phyloP scores from a whole-genome alignment of 2,329 filamentous ascomycete species.

The Aspergillus persii region DNA sequence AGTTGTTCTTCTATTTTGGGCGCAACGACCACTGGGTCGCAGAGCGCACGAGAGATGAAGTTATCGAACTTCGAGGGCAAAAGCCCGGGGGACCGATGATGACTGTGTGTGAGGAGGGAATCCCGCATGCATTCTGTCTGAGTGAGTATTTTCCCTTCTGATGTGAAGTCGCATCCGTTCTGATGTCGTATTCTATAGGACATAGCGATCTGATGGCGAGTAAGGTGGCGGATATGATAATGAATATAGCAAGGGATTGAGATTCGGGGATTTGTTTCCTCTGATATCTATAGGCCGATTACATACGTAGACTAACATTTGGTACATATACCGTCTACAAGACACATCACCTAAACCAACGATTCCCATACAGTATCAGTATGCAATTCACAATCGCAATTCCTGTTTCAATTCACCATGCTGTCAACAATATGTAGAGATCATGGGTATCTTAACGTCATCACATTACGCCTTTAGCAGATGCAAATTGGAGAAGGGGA shows the following conservation, averaged over 20 bases:
- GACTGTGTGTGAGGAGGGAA: constrained; percentile 54
- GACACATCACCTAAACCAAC: neutral
- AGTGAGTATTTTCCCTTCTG: constrained; percentile 34
- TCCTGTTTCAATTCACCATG: neutral
- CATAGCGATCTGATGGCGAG: constrained; percentile 51
- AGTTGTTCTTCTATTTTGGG: constrained; percentile 59
- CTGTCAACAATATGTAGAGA: neutral
- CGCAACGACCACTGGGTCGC: constrained; percentile 62
- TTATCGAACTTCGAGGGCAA: constrained; percentile 47
- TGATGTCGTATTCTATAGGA: constrained; percentile 22
- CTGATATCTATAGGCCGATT: neutral
- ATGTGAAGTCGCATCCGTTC: neutral
- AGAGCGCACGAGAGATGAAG: constrained; percentile 54
- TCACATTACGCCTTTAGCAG: neutral
- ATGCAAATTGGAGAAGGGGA: neutral
- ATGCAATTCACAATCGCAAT: neutral
- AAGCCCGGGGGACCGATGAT: constrained; percentile 47
- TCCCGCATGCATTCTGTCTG: constrained; percentile 61
- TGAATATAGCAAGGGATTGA: constrained; percentile 35
- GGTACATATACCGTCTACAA: neutral
- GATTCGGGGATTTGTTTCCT: neutral
- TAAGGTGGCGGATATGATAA: constrained; percentile 50
- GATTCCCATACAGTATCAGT: neutral
- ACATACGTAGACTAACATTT: neutral
- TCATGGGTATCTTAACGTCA: neutral